Conservation (phyloP, 78 protist species). For the Monosiga brevicollis region DNA sequence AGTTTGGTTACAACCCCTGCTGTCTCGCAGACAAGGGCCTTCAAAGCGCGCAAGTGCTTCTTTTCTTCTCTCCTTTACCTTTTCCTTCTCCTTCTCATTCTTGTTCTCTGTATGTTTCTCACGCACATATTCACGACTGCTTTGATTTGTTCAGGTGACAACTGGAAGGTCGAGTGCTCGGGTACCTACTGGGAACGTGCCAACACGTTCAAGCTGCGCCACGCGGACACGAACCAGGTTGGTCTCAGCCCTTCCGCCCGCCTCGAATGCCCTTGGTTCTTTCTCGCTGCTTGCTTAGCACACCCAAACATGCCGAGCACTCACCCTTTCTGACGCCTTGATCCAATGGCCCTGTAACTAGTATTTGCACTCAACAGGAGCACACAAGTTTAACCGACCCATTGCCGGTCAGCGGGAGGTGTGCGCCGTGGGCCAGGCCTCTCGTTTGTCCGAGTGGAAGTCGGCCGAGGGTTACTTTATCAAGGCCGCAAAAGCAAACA, state of each 20-base stretch:
- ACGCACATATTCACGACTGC: too few relatives aligned
- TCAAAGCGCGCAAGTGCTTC: too few relatives aligned
- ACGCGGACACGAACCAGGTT: not conserved
- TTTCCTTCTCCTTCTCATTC: too few relatives aligned
- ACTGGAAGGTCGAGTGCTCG: conserved; percentile 8
- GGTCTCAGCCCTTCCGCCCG: not conserved
- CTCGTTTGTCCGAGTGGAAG: not conserved
- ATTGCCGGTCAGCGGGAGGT: not conserved
- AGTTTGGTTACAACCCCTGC: not conserved
- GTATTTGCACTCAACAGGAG: not conserved
- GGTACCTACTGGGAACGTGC: not conserved
- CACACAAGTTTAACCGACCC: not conserved
- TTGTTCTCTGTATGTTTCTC: too few relatives aligned
- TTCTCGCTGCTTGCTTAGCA: not conserved
- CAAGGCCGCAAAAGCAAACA: not conserved
- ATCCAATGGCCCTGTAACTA: too few relatives aligned
- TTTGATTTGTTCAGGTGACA: not conserved
- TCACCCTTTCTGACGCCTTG: not conserved
- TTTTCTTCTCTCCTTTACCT: too few relatives aligned
- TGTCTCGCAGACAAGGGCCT: too few relatives aligned
- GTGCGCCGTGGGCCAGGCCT: not conserved
- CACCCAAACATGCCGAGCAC: not conserved
- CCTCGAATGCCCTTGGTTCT: not conserved
- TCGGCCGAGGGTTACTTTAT: not conserved
- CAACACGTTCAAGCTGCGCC: not conserved